Evolutionary conservation across 495 filamentous ascomycete genomes (phyloP), one percentile per base, ranked within the genome.

Genomic region (Talaromyces adpressus): DNA sequence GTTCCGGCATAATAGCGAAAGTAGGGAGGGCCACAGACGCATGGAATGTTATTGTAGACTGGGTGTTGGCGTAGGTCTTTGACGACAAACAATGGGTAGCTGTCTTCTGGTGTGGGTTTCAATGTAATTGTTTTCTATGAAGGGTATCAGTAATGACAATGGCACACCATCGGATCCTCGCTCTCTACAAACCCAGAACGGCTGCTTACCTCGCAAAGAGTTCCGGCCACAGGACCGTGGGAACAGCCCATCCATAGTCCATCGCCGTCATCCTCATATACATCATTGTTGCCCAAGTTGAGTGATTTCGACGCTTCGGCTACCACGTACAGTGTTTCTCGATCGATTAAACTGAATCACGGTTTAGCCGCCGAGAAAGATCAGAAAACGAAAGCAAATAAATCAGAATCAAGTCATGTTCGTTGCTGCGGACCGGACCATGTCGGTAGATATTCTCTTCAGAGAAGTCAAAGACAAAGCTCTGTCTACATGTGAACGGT

Each of bases 261-360:
- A 65, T 83, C 79, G 20, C 70, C 78, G 14, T 69, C 70, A 14
- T 67, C 71, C 25, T 72, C 71, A 61, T 69, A 71, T 25, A 68
- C 65, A 53, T 53, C 49, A 11, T 57, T 72, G 57, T 75, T 69
- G 5, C 63, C 63, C 0, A 77, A 67, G 41, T 73, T 64, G 12
- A 78, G 63, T 1, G 76, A 77, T 63, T 78, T 80, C 2, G 80
- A 80, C 20, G 77, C 72, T 65, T 87, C 82, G 4, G 84, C 84
- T 49, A 86, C 70, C 45, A 85, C 82, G 57, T 82, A 85, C 65
- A 85, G 82, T 23, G 79, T 75, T 4, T 82, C 75, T 18, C 79
- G 75, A 65, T 86, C 86, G 57, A 87, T 84, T 20, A 91, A 77
- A 39, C 84, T 76, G 27, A 6, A 41, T 36, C 36, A 41, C 36